phyloP scores from a whole-genome alignment of 805 yeast genomes.

The Sporopachydermia quercuum region DNA sequence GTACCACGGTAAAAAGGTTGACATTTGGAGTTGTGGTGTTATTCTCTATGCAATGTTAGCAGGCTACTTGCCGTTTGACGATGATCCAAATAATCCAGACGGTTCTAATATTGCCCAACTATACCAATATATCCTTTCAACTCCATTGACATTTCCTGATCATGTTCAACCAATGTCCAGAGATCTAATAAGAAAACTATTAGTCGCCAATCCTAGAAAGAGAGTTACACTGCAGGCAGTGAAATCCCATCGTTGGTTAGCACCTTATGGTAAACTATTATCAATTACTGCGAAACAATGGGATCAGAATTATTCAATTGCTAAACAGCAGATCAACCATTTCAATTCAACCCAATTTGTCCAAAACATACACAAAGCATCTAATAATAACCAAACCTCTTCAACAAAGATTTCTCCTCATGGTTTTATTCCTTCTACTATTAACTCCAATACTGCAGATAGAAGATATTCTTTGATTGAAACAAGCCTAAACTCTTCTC shows the following conservation, averaged over 20 bases:
- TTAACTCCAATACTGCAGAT: conserved; percentile 7
- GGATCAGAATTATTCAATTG: conserved; percentile 50
- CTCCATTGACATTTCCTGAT: conserved; percentile 91
- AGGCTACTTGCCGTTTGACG: conserved; percentile 95
- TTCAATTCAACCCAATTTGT: conserved; percentile 20
- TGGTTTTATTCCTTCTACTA: neutral
- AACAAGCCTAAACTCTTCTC: too few species aligned
- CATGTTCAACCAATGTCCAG: conserved; percentile 82
- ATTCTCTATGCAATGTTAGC: conserved; percentile 93
- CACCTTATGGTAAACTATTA: conserved; percentile 70
- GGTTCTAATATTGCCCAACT: conserved; percentile 85
- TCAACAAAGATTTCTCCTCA: conserved; percentile 6
- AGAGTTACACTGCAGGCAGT: conserved; percentile 59
- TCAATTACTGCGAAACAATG: conserved; percentile 81
- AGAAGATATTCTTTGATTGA: conserved; percentile 30
- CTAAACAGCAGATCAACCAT: conserved; percentile 26
- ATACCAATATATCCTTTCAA: conserved; percentile 80
- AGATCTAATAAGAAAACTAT: conserved; percentile 61
- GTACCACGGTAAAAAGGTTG: conserved; percentile 86
- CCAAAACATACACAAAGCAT: too few species aligned
- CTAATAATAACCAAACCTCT: conserved; percentile 22
- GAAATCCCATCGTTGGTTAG: conserved; percentile 75
- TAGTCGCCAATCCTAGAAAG: conserved; percentile 71
- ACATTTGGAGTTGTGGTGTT: conserved; percentile 95
- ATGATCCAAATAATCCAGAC: conserved; percentile 92